Evolutionary conservation across 2,329 filamentous ascomycete genomes (phyloP), one percentile per base, ranked within the genome.

Genomic region (Colletotrichum lini): DNA sequence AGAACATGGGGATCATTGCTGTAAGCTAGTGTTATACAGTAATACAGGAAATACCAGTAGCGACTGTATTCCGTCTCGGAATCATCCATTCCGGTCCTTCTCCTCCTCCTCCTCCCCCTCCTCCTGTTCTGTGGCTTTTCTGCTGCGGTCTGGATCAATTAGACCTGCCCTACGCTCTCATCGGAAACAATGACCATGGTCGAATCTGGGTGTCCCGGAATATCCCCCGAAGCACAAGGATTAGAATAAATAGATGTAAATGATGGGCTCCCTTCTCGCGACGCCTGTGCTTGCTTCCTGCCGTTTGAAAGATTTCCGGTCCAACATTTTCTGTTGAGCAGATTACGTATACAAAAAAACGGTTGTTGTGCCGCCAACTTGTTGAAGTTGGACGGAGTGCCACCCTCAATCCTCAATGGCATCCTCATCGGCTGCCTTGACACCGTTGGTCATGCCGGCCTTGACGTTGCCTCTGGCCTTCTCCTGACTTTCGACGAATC

Each of bases 401-500:
- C 16, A 16, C 13, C 8, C 47, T 66, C 53, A 83, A 70, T 87
- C 85, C 10, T 77, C 78, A 72, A 86, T 79, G 26, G 83, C 84
- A 56, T 80, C 82, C 70, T 86, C 85, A 58, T 86, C 79, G 15
- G 57, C 72, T n/a, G 57, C 63, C 64, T 77, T 76, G 40, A 70
- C 70, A 8, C 73, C 74, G 73, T 79, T 77, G 8, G 79, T 75
- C 53, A 81, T 77, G 35, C 76, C 63, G 26, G 81, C 74, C 62
- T 80, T 82, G 23, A 87, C 84, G 74, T 90, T 90, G 13, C 85
- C 87, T 67, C 85, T 82, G 7, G 88, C 87, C 80, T 90, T 90
- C 76, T 88, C 83, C 80, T 91, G 90, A 47, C 86, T 84, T 80
- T 92, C 89, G 30, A 88, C 85, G 77, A 95, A 89, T 9, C 82